Conservation (phyloP, 768 basidiomycete genomes). For the Amanita molliuscula region DNA sequence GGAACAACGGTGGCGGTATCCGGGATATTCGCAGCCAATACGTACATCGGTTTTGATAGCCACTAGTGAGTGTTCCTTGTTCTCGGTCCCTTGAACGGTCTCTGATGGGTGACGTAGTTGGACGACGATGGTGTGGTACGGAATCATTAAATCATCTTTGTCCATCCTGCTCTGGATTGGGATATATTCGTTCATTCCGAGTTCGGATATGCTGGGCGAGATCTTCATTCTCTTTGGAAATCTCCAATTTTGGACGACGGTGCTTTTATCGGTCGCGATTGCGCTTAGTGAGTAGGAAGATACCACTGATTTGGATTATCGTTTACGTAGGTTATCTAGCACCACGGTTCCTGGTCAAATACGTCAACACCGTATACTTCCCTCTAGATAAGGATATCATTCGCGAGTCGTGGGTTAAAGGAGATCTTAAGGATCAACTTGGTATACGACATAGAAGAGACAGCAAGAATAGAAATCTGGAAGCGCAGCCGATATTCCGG, state of each 20-base stretch:
- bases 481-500: conserved; percentile 65
- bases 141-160: conserved; percentile 70
- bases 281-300: conserved; percentile 53
- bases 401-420: conserved; percentile 83
- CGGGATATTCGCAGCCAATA: conserved; percentile 82
- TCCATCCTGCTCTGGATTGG: conserved; percentile 83
- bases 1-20: conserved; percentile 87
- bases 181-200: conserved; percentile 75
- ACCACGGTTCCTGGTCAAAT: conserved; percentile 77
- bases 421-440: conserved; percentile 73
- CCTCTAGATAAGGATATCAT: conserved; percentile 87
- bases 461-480: conserved; percentile 39
- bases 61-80: conserved; percentile 57
- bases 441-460: conserved; percentile 58
- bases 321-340: conserved; percentile 28
- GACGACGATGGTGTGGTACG: conserved; percentile 79
- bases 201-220: conserved; percentile 63
- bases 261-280: conserved; percentile 57
- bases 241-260: conserved; percentile 75
- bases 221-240: conserved; percentile 66
- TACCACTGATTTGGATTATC: not conserved
- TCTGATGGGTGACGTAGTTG: conserved; percentile 38
- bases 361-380: conserved; percentile 53
- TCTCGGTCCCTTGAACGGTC: conserved; percentile 5
- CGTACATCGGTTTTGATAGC: conserved; percentile 84